phyloP scores from a whole-genome alignment of 2,329 filamentous ascomycete genomes.

The Arachnopeziza araneosa region DNA sequence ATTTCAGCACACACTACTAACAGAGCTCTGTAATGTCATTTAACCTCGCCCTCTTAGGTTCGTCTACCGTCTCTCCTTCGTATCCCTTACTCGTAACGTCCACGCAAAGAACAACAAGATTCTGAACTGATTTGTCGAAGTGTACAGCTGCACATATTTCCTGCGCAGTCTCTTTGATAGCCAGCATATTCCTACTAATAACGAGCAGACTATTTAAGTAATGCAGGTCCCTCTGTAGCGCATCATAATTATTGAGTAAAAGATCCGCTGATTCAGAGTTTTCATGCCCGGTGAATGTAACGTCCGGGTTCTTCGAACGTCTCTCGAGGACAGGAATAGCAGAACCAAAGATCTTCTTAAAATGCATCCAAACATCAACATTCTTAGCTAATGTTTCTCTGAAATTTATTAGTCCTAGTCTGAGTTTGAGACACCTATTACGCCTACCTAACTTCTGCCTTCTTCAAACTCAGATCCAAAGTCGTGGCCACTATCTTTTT shows the following conservation, averaged over 20 bases:
- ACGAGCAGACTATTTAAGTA: constrained; percentile 63
- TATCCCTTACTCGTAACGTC: constrained; percentile 64
- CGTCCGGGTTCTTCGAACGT: constrained; percentile 49
- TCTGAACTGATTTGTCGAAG: constrained; percentile 61
- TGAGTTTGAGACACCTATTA: not conserved
- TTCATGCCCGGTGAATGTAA: constrained; percentile 50
- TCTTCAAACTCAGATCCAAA: constrained; percentile 56
- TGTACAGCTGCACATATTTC: constrained; percentile 59
- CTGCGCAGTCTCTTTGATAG: constrained; percentile 59
- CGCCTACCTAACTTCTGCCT: constrained; percentile 51
- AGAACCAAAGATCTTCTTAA: constrained; percentile 55
- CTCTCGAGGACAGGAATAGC: constrained; percentile 56
- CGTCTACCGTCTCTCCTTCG: constrained; percentile 56
- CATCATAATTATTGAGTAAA: constrained; percentile 56
- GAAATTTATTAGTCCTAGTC: not conserved
- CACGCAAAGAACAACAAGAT: constrained; percentile 59
- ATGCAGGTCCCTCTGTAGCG: constrained; percentile 56
- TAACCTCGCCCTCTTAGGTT: constrained; percentile 49
- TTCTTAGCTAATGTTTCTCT: constrained; percentile 58
- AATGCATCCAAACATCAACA: constrained; percentile 60
- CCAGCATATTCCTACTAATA: constrained; percentile 58
- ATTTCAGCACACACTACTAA: constrained; percentile 31
- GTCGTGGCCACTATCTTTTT: constrained; percentile 54
- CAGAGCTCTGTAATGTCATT: constrained; percentile 61
- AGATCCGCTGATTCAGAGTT: constrained; percentile 57